Conservation (phyloP, 78 protist genomes). For the Trichosphaerium sp. region DNA sequence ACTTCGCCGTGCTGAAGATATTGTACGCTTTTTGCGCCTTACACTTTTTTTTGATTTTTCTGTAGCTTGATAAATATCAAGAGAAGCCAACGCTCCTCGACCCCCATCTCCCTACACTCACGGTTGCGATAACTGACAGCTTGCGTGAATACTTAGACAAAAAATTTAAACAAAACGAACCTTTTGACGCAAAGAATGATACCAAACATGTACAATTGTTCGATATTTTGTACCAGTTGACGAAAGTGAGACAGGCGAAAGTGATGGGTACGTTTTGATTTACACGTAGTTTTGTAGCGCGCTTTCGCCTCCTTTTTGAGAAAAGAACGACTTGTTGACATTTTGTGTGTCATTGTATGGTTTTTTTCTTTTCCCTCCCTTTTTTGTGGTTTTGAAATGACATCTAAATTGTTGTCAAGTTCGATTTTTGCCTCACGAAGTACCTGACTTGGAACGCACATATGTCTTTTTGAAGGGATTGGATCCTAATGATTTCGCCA, state of each 20-base stretch:
- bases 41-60: no score
- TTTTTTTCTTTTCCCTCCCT: background rate
- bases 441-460: slow-evolving; percentile 18
- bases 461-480: background rate
- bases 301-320: slow-evolving; percentile 9
- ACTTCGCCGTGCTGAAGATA: no score
- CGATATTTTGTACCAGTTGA: background rate
- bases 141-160: no score
- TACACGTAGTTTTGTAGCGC: background rate
- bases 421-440: slow-evolving; percentile 30
- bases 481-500: background rate
- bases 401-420: no score
- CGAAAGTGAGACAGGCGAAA: background rate
- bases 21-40: no score
- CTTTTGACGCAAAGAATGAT: no score
- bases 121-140: background rate
- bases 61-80: slow-evolving; percentile 31
- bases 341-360: slow-evolving; percentile 1
- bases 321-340: slow-evolving; percentile 34
- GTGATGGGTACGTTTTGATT: background rate
- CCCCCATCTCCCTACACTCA: background rate
- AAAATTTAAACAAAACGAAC: no score
- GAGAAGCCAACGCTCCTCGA: slow-evolving; percentile 49
- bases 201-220: background rate
- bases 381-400: no score